Evolutionary conservation across 495 filamentous ascomycete species (phyloP).

Genomic region (Saxophila tyrrhenica): DNA sequence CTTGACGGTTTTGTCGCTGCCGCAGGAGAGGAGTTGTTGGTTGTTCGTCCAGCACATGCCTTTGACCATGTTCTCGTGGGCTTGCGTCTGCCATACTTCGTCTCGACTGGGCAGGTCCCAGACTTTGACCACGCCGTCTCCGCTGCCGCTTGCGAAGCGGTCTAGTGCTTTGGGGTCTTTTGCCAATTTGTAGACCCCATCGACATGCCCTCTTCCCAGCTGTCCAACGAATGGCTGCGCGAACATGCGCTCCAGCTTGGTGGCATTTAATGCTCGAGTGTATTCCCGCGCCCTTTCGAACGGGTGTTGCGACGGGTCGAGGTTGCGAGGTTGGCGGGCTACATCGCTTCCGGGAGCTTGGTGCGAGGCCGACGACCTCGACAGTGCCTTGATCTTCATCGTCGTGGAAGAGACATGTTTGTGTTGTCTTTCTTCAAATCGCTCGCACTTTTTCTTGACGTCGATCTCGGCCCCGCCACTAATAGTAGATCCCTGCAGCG

Average conservation of each 20-base stretch:
- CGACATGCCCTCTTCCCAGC: conserved; percentile 82
- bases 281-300: conserved; percentile 94
- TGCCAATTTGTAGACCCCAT: conserved; percentile 56
- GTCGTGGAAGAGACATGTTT: conserved; percentile 19
- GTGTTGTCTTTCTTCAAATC: not conserved
- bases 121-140: conserved; percentile 72
- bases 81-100: conserved; percentile 70
- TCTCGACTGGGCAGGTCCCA: conserved; percentile 76
- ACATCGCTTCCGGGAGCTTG: conserved; percentile 69
- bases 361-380: conserved; percentile 60
- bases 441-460: not conserved
- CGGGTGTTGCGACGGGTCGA: conserved; percentile 86
- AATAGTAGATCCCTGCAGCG: not conserved
- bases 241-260: conserved; percentile 92
- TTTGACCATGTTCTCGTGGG: conserved; percentile 83
- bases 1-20: conserved; percentile 75
- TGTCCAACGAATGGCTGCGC: conserved; percentile 84
- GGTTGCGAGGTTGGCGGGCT: conserved; percentile 65
- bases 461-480: not conserved
- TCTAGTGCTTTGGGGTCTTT: conserved; percentile 33
- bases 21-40: conserved; percentile 79
- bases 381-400: conserved; percentile 86
- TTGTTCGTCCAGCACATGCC: conserved; percentile 79
- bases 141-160: conserved; percentile 31
- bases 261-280: conserved; percentile 75